These are phyloP conservation scores for Coemansia sp. DNA, from an alignment of 192 early-diverging fungal species.

Conservation along the genomic window DNA sequence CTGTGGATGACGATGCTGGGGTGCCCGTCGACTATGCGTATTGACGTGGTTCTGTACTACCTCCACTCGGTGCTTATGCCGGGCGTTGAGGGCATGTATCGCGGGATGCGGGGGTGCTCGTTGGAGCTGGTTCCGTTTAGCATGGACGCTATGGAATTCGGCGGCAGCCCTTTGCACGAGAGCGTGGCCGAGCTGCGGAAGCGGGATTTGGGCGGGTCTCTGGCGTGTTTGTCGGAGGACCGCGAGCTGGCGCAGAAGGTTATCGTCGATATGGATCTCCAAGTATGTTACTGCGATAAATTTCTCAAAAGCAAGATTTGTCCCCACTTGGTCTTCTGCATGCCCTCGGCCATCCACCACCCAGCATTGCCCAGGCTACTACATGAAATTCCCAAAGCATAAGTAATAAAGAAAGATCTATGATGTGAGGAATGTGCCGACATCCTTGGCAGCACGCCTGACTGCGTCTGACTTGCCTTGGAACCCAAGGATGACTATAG, in stretches of 20 bases:
- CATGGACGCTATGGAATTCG: slow-evolving; percentile 30
- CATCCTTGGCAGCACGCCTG: slow-evolving; percentile 23
- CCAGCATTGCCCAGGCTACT: slow-evolving; percentile 20
- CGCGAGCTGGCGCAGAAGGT: slow-evolving; percentile 6
- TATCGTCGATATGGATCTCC: slow-evolving; percentile 19
- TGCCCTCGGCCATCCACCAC: slow-evolving; percentile 26
- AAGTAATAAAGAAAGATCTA: not conserved
- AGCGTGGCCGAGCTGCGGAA: not conserved
- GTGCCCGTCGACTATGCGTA: slow-evolving; percentile 17
- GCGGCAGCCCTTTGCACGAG: not conserved
- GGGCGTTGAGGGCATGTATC: slow-evolving; percentile 9
- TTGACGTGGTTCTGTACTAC: slow-evolving; percentile 37
- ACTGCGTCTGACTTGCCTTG: slow-evolving; percentile 29
- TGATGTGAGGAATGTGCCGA: slow-evolving; percentile 24
- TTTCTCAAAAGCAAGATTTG: slow-evolving; percentile 24
- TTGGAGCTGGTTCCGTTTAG: not conserved
- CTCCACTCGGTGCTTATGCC: slow-evolving; percentile 14
- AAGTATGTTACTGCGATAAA: slow-evolving; percentile 31
- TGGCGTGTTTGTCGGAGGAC: slow-evolving; percentile 13
- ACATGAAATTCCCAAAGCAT: slow-evolving; percentile 10
- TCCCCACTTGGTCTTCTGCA: slow-evolving; percentile 32
- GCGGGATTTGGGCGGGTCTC: not conserved
- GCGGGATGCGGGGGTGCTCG: not conserved
- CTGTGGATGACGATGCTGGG: slow-evolving; percentile 35
- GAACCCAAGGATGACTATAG: slow-evolving; percentile 39